phyloP scores from a whole-genome alignment of 2,329 filamentous ascomycete genomes.

The Tolypocladium ovalisporum region DNA sequence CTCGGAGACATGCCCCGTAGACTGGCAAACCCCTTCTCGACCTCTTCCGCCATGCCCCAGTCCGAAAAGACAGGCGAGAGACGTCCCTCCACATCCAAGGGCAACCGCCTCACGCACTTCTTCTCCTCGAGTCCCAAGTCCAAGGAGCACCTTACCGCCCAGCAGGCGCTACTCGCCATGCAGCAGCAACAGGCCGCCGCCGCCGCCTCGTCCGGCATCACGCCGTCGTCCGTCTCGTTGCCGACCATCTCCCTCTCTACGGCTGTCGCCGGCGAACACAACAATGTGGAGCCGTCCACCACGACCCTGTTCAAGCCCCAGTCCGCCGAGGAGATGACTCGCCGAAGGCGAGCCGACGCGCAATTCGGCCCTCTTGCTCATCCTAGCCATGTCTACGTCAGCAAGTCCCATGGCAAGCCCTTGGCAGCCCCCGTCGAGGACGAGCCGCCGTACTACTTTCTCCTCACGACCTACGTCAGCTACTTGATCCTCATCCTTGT shows the following conservation, averaged over 20 bases:
- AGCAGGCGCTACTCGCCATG: constrained; percentile 57
- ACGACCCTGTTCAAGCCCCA: constrained; percentile 79
- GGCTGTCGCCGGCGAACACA: constrained; percentile 62
- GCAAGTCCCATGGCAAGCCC: constrained; percentile 70
- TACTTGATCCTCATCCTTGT: constrained; percentile 94
- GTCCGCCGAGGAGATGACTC: constrained; percentile 69
- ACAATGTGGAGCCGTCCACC: constrained; percentile 61
- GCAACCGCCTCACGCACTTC: constrained; percentile 69
- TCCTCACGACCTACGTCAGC: constrained; percentile 96
- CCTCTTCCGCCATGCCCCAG: constrained; percentile 34
- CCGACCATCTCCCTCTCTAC: constrained; percentile 89
- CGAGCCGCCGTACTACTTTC: constrained; percentile 91
- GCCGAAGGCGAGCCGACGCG: constrained; percentile 67
- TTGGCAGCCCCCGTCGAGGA: constrained; percentile 82
- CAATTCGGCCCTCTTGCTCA: constrained; percentile 84
- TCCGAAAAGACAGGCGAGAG: constrained; percentile 42
- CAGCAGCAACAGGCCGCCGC: constrained; percentile 39
- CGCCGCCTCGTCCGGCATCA: constrained; percentile 51
- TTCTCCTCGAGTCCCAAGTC: constrained; percentile 73
- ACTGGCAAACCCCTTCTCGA: constrained; percentile 45
- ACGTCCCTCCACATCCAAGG: constrained; percentile 53
- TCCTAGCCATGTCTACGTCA: constrained; percentile 76
- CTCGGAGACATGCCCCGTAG: constrained; percentile 45
- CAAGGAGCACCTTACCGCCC: constrained; percentile 53
- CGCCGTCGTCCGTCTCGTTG: constrained; percentile 62